These are phyloP conservation scores for Eleusine coracana DNA, from an alignment of 176 grass and related monocot genomes.

Conservation along the genomic window DNA sequence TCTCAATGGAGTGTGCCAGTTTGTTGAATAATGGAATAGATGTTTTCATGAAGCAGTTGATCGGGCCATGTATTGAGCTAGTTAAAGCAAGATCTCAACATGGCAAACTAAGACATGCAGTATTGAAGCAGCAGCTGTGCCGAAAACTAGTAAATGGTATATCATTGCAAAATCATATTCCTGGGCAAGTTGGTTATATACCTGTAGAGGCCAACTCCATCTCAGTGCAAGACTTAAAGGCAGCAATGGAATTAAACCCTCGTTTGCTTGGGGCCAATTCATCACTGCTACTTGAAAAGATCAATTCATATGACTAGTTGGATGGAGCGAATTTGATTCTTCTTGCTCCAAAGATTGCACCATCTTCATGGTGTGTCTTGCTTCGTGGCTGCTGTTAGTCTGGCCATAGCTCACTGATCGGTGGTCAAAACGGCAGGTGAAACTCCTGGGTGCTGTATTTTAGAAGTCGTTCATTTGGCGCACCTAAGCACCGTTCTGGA, in stretches of 20 bases:
- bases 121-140: conserved; percentile 51
- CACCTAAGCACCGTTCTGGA: conserved; percentile 30
- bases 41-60: conserved; percentile 74
- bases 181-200: conserved; percentile 37
- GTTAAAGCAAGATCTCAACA: conserved; percentile 56
- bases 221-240: conserved; percentile 52
- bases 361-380: conserved; percentile 24
- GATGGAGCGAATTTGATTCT: conserved; percentile 35
- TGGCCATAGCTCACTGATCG: conserved; percentile 35
- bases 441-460: conserved; percentile 28
- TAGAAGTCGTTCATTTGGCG: conserved; percentile 29
- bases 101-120: conserved; percentile 34
- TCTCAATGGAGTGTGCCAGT: conserved; percentile 73
- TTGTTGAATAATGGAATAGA: conserved; percentile 79
- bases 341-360: conserved; percentile 26
- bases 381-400: conserved; percentile 39
- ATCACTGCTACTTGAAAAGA: conserved; percentile 56
- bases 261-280: conserved; percentile 45
- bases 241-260: conserved; percentile 46
- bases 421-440: conserved; percentile 29
- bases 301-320: conserved; percentile 52
- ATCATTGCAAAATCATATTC: conserved; percentile 47
- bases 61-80: conserved; percentile 65
- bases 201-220: conserved; percentile 38
- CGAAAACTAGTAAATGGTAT: conserved; percentile 52